Percentiles rank a stretch among this genome's conserved stretches.
phyloP scores from a whole-genome alignment of 208 protist species.

The Crithidia expoeki region DNA sequence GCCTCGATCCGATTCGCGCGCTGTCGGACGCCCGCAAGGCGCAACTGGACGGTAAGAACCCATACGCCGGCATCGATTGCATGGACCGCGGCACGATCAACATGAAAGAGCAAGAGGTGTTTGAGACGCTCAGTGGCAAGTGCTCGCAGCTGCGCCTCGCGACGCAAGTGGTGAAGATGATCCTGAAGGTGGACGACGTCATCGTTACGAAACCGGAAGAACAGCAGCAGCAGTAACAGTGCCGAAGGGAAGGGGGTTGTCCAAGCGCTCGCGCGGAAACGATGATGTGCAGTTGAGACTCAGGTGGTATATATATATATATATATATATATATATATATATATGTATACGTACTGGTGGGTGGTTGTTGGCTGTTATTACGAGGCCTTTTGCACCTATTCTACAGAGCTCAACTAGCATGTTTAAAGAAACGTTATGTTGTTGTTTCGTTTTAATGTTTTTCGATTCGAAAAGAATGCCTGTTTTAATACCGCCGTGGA shows the following conservation, averaged over 20 bases:
- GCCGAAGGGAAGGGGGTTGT: too few species aligned
- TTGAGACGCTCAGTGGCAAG: slow-evolving; percentile 99
- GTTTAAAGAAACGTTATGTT: too few species aligned
- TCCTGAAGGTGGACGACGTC: slow-evolving; percentile 99
- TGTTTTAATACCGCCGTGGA: too few species aligned
- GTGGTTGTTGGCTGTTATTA: too few species aligned
- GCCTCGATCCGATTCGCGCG: slow-evolving; percentile 96
- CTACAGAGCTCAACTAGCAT: too few species aligned
- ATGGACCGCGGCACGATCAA: slow-evolving; percentile 94
- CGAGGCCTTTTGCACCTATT: too few species aligned
- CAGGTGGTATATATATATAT: neutral
- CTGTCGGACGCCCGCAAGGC: slow-evolving; percentile 95
- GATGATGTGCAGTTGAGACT: neutral
- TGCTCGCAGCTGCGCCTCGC: slow-evolving; percentile 99
- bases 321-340: too few species aligned
- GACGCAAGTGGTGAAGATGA: slow-evolving; percentile 99
- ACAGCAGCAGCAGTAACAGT: slow-evolving; percentile 52
- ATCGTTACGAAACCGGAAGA: slow-evolving; percentile 92
- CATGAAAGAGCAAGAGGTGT: slow-evolving; percentile 98
- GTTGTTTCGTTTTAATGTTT: too few species aligned
- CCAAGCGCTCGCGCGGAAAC: too few species aligned
- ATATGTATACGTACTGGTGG: too few species aligned
- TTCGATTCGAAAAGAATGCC: too few species aligned
- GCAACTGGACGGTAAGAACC: slow-evolving; percentile 96
- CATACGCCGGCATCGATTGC: slow-evolving; percentile 98